These are phyloP conservation scores for Flaveria floridana DNA, from an alignment of 140 eudicot genomes.

Conservation along the genomic window DNA sequence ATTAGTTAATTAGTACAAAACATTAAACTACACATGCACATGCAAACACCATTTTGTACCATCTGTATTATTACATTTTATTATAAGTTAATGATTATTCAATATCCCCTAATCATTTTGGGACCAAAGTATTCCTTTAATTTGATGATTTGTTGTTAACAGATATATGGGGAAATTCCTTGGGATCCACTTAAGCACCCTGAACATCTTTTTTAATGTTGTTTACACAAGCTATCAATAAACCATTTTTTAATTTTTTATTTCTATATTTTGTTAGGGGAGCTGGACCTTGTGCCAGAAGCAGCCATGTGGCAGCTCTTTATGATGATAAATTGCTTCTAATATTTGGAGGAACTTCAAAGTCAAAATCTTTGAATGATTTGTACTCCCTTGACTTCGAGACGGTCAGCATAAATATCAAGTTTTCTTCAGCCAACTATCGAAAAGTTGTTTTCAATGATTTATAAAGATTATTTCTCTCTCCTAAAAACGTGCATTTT, in stretches of 20 bases:
- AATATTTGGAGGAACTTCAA: slow-evolving; percentile 88
- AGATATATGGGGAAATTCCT: background rate
- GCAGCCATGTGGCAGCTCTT: slow-evolving; percentile 88
- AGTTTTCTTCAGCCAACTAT: background rate
- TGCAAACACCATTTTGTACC: no score
- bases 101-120: no score
- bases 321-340: slow-evolving; percentile 86
- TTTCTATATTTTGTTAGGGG: slow-evolving; percentile 50
- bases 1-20: no score
- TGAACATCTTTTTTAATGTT: background rate
- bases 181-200: background rate
- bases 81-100: no score
- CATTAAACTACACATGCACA: no score
- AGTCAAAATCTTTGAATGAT: slow-evolving; percentile 87
- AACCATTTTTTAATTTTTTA: background rate
- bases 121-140: no score
- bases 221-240: background rate
- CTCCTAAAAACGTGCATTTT: slow-evolving; percentile 10
- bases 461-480: background rate
- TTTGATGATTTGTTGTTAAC: no score
- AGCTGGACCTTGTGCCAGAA: slow-evolving; percentile 84
- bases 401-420: slow-evolving; percentile 51
- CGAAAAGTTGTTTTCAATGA: background rate
- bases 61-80: no score
- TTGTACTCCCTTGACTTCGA: slow-evolving; percentile 86